Evolutionary conservation across 306 rosid genomes (phyloP).

Genomic region (Phaseolus lunatus): DNA sequence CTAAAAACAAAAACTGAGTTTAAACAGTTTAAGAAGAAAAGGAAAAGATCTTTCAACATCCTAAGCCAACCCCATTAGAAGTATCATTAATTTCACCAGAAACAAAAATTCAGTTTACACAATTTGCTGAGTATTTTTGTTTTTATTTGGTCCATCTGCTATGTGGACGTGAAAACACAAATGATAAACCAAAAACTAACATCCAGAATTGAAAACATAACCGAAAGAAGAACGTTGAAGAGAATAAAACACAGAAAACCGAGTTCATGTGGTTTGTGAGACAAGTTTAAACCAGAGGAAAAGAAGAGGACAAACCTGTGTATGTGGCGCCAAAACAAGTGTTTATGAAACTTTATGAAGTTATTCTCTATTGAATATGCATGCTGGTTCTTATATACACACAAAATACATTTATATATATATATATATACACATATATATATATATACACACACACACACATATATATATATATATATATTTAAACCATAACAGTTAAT

Average conservation of each 20-base stretch:
- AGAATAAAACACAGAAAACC: neutral
- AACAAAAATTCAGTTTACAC: neutral
- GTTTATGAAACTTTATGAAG: neutral
- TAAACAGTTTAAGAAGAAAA: neutral
- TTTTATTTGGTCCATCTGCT: neutral
- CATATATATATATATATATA: neutral
- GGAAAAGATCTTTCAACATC: neutral
- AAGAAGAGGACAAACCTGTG: slow-evolving; percentile 39
- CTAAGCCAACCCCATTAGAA: neutral
- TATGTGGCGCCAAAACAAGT: slow-evolving; percentile 48
- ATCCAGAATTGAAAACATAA: neutral
- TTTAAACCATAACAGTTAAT: neutral
- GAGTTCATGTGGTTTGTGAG: neutral
- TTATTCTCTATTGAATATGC: neutral
- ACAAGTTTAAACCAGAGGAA: neutral
- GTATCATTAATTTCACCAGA: neutral
- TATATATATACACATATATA: neutral
- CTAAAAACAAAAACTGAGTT: no score
- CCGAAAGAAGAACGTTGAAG: neutral
- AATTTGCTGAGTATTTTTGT: neutral
- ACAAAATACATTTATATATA: neutral
- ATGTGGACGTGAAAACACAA: neutral
- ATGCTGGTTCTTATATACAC: neutral
- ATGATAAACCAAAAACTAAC: neutral
- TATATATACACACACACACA: neutral